Percentiles rank a stretch among this genome's conserved stretches.
Conservation (phyloP, 768 basidiomycete species). For the Termitomyces sp. region DNA sequence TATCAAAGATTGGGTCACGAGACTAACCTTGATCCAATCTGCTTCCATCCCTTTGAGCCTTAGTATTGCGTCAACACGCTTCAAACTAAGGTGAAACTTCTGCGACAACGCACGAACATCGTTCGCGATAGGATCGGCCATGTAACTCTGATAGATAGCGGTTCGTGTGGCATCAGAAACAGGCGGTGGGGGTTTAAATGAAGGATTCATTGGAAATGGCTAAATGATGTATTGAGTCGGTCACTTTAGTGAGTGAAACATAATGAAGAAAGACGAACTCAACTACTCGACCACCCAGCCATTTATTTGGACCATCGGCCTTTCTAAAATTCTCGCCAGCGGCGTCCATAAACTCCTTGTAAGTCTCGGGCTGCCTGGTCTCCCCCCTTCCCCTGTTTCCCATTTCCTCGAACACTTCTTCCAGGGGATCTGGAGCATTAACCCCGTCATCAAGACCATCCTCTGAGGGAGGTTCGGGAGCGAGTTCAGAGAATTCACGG, state of each 20-base stretch:
- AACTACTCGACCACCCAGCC: slow-evolving; percentile 57
- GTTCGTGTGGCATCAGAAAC: slow-evolving; percentile 56
- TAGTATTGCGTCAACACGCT: slow-evolving; percentile 79
- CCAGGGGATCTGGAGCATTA: background rate
- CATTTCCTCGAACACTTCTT: slow-evolving; percentile 11
- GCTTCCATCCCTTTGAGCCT: slow-evolving; percentile 75
- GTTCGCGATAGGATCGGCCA: slow-evolving; percentile 49
- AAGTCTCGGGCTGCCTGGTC: slow-evolving; percentile 21
- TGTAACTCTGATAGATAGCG: slow-evolving; percentile 54
- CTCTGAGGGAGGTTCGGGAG: slow-evolving; percentile 21
- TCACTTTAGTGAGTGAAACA: slow-evolving; percentile 1
- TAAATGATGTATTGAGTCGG: slow-evolving; percentile 22
- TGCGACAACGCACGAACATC: slow-evolving; percentile 56
- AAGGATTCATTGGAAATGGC: slow-evolving; percentile 85
- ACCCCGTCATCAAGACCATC: slow-evolving; percentile 12
- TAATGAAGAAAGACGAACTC: slow-evolving; percentile 26
- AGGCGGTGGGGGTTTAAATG: slow-evolving; percentile 77
- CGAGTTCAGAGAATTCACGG: slow-evolving; percentile 12
- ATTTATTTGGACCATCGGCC: slow-evolving; percentile 46
- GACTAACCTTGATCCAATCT: slow-evolving; percentile 64
- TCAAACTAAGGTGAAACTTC: slow-evolving; percentile 60
- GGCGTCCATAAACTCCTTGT: slow-evolving; percentile 34
- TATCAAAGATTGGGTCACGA: slow-evolving; percentile 8
- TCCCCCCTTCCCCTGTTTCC: background rate
- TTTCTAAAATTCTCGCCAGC: slow-evolving; percentile 36